Percentiles rank a stretch among this genome's conserved stretches.
Evolutionary conservation across 208 protist species (phyloP).

Genomic region (Crithidia brevicula): DNA sequence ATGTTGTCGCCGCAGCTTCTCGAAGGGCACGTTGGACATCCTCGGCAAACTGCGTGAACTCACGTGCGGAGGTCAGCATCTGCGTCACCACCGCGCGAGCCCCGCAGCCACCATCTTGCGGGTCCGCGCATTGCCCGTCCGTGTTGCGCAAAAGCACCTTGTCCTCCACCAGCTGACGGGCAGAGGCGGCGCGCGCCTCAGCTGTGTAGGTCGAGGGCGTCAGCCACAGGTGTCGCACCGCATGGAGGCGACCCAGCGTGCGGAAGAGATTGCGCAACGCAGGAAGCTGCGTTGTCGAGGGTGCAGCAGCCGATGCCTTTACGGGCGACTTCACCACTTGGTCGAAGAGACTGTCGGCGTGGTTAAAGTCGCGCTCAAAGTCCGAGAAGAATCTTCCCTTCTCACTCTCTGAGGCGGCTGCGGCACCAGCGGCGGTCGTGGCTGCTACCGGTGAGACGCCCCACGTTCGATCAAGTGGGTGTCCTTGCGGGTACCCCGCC

Average conservation of each 20-base stretch:
- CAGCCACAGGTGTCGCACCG: conserved; percentile 23
- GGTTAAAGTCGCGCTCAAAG: conserved; percentile 1
- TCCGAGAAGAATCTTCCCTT: not conserved
- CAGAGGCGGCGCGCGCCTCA: conserved; percentile 15
- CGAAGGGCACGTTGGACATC: conserved; percentile 23
- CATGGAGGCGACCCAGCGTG: conserved; percentile 13
- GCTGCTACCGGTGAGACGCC: not conserved
- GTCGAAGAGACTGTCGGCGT: not conserved
- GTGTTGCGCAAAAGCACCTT: conserved; percentile 38
- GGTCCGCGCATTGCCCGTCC: not conserved
- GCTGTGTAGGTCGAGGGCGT: conserved; percentile 28
- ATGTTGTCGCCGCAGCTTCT: not conserved
- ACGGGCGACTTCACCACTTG: not conserved
- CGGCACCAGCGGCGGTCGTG: not conserved
- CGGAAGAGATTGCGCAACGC: conserved; percentile 18
- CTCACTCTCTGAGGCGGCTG: too few species aligned
- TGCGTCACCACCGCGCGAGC: conserved; percentile 39
- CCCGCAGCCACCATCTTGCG: not conserved
- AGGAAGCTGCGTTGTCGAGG: conserved; percentile 13
- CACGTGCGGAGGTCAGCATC: conserved; percentile 29
- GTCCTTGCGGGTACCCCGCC: conserved; percentile 55
- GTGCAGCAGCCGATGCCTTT: not conserved
- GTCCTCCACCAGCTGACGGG: conserved; percentile 28
- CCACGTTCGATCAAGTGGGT: conserved; percentile 42
- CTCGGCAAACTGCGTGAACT: conserved; percentile 27